Evolutionary conservation across 2,329 filamentous ascomycete species (phyloP).

Genomic region (Penicillium sp.): DNA sequence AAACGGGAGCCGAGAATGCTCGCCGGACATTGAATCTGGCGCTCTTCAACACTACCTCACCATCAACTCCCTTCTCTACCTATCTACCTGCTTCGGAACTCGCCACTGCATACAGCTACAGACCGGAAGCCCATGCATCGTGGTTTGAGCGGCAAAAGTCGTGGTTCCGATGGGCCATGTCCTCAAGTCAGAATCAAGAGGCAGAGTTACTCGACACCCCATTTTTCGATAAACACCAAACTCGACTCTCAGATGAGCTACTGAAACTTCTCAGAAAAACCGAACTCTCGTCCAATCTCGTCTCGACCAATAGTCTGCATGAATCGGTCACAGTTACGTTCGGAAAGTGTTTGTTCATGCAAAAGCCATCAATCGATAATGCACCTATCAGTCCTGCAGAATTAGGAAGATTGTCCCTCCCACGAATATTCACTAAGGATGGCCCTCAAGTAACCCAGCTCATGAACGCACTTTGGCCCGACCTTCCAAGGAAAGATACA

Average conservation of each 20-base stretch:
- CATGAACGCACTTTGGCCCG: conserved; percentile 28
- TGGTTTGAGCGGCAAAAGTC: conserved; percentile 34
- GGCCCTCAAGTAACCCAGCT: conserved; percentile 37
- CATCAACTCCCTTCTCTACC: conserved; percentile 34
- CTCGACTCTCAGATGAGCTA: conserved; percentile 33
- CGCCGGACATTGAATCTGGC: conserved; percentile 38
- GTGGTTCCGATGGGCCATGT: conserved; percentile 43
- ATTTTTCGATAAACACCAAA: conserved; percentile 33
- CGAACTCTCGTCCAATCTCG: neutral
- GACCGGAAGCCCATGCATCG: conserved; percentile 24
- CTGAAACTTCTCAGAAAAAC: conserved; percentile 31
- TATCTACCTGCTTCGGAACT: conserved; percentile 34
- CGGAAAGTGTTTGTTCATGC: conserved; percentile 42
- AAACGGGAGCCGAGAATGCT: conserved; percentile 32
- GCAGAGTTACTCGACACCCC: conserved; percentile 19
- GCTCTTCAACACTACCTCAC: conserved; percentile 18
- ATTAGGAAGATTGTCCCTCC: conserved; percentile 32
- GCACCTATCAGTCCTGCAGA: conserved; percentile 29
- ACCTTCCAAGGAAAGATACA: conserved; percentile 12
- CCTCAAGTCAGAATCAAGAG: conserved; percentile 23
- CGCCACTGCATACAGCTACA: conserved; percentile 28
- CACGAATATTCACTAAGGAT: conserved; percentile 35
- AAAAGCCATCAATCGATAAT: conserved; percentile 23
- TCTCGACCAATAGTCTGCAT: conserved; percentile 12
- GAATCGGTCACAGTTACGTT: conserved; percentile 40